Base-by-base conservation (phyloP, 306 rosid genomes). In the Pueraria montana region DNA sequence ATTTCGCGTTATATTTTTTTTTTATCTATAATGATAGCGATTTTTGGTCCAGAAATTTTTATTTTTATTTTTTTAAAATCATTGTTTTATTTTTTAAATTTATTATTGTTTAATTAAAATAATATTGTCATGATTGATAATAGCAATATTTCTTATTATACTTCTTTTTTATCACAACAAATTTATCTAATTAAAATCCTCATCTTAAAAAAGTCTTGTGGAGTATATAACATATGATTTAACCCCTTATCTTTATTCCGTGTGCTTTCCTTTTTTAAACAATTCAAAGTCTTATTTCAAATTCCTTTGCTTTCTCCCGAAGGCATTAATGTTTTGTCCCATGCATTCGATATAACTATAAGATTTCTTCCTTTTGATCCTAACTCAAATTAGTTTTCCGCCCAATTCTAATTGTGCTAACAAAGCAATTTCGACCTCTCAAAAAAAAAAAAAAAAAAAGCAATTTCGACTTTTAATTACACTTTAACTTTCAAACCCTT, bases 331-430 rank as follows among this genome's bases (percentile, higher is more conserved):
- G 13, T 8, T 69, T 75, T 76, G 55, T 48, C 48, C 72, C 61
- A 8, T 18, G 52, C 69, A 6, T 50, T 58, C 61, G 2, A 6
- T 46, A 27, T 61, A 16, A 36, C 0, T 4, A 18, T 49, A 10
- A 55, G 56, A 4, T 64, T 14, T 64, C 71, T 20, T 50, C 75
- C 46, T 48, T 38, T 75, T 14, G 4, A 13, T 49, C 3, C 21
- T 6, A 81, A 77, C 50, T 82, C 86, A 64, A 86, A 86, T 61
- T 7, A 50, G 30, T 56, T 76, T 68, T 75, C 87, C 83, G 64
- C 82, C 64, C 58, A 80, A 49, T 68, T 50, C 55, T 26, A 18
- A 58, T 26, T 1, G 17, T 11, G 18, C n/a, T 48, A 64, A 49
- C 66, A 40, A 82, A 64, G 48, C 75, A 10, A 49, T 52, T 72